Conservation (phyloP, 202 grass and related monocot species). For the Sporobolus alterniflorus region DNA sequence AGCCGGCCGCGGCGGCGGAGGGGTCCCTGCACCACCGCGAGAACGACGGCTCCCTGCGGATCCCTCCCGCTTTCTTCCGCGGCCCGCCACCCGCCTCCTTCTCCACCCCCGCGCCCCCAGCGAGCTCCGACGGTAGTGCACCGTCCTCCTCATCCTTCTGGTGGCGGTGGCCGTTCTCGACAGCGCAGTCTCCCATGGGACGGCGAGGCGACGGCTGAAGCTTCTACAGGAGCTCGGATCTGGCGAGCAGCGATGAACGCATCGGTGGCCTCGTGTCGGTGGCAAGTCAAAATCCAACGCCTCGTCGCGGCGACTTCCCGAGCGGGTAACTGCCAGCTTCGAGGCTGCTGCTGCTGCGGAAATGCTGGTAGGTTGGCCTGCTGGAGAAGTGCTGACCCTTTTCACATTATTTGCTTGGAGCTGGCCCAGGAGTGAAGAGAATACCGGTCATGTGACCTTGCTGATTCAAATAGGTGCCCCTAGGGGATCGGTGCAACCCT, state of each 20-base stretch:
- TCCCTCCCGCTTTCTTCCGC: conserved; percentile 40
- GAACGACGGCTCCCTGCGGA: conserved; percentile 90
- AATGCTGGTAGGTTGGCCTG: conserved; percentile 1
- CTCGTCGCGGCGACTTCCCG: conserved; percentile 49
- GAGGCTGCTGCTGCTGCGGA: neutral
- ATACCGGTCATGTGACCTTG: neutral
- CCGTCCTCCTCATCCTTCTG: conserved; percentile 14
- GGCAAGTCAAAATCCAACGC: conserved; percentile 49
- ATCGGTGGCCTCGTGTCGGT: conserved; percentile 20
- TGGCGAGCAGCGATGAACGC: conserved; percentile 27
- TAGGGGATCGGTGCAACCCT: no score
- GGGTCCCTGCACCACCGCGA: conserved; percentile 83
- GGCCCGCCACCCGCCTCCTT: conserved; percentile 16
- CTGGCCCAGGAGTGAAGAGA: neutral
- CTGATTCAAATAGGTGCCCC: no score
- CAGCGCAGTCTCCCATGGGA: conserved; percentile 53
- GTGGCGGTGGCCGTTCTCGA: conserved; percentile 25
- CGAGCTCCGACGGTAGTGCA: conserved; percentile 6
- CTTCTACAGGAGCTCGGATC: conserved; percentile 45
- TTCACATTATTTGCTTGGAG: neutral
- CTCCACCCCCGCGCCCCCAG: conserved; percentile 2
- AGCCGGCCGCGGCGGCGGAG: neutral
- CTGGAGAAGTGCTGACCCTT: neutral
- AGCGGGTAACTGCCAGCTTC: conserved; percentile 27
- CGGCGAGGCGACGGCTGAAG: conserved; percentile 5